Evolutionary conservation across 306 rosid genomes (phyloP), one percentile per base, ranked within the genome.

Genomic region (Cicer bijugum): DNA sequence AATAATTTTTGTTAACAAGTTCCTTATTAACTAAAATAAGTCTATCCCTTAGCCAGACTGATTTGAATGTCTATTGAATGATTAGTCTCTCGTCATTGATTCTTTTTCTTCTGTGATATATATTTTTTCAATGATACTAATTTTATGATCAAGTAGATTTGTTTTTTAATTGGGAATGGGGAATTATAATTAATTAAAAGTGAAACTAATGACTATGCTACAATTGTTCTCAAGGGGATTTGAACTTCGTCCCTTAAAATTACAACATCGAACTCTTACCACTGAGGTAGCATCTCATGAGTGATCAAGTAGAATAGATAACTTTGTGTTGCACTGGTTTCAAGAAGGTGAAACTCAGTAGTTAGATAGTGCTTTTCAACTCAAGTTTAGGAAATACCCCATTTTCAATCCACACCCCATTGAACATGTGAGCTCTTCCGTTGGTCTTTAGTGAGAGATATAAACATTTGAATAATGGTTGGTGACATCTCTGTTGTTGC

Each of bases 11-110:
- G 62, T 33, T 60, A 77, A 63, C 67, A 57, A 28, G 17, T 67
- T 73, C 62, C 37, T n/a, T 75, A 39, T 56, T 28, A 78, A 70
- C 76, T 47, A 19, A 43, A 67, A 76, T 59, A 23, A 50, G 46
- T 8, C 17, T 53, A 35, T 46, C 19, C 28, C 45, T n/a, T 52
- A 8, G 71, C 66, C 64, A 28, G 28, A 47, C 62, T 76, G 58
- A 69, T 67, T 74, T 61, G 12, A 45, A 53, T 76, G 73, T 73
- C 48, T 73, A 10, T 60, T 67, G 60, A 72, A 23, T 72, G 75
- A 45, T 55, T 51, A 19, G 71, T 71, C 43, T 70, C 20, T 74
- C 9, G 40, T 71, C n/a, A 47, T 82, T 66, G 15, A 16, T 56
- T 72, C 46, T 55, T 52, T 46, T 28, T 52, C 57, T n/a, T 68